Evolutionary conservation across 495 filamentous ascomycete genomes (phyloP), one percentile per base, ranked within the genome.

Genomic region (Xylaria sp.): DNA sequence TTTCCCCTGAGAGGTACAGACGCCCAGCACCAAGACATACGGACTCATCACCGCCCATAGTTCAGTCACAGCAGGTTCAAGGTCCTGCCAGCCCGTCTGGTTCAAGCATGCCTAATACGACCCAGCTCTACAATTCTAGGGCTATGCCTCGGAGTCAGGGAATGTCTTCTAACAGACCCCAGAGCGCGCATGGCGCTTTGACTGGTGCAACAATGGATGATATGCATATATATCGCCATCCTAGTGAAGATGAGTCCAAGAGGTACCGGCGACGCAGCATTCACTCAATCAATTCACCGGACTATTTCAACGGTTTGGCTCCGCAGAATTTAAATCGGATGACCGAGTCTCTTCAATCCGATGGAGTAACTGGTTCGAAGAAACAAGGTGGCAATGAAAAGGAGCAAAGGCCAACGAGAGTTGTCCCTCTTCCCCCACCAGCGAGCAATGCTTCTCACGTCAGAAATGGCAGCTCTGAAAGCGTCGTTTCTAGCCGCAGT

Each of bases 251-350:
- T 59, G 83, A 90, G 61, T 88, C 91, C 12, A 93, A 93, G 79
- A 87, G 92, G 71, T 93, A 94, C 82, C 85, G 94, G 71, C 88
- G 94, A 75, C 88, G 94, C 67, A 97, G 94, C 78, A 87, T 94
- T 84, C 92, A 93, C 67, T 92, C 88, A 59, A 87, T 97, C 75
- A 93, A 96, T 81, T 88, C 89, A 74, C 79, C 82, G 70, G 86
- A 87, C 71, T 87, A 84, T 77, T 76, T 81, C 69, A 77, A 71
- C 68, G 76, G 79, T 74, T 70, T 80, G 72, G 75, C 79, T 76
- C 81, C 83, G 69, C 82, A 77, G 72, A 76, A 77, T 31, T 78
- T 79, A 59, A 76, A 80, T 71, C 79, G 76, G 71, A 78, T 80
- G 74, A 78, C 73, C 70, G 81, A 84, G 76, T 74, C 79, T 64